These are phyloP conservation scores for Gardenia jasminoides DNA, from an alignment of 257 asterid genomes.

Conservation along the genomic window DNA sequence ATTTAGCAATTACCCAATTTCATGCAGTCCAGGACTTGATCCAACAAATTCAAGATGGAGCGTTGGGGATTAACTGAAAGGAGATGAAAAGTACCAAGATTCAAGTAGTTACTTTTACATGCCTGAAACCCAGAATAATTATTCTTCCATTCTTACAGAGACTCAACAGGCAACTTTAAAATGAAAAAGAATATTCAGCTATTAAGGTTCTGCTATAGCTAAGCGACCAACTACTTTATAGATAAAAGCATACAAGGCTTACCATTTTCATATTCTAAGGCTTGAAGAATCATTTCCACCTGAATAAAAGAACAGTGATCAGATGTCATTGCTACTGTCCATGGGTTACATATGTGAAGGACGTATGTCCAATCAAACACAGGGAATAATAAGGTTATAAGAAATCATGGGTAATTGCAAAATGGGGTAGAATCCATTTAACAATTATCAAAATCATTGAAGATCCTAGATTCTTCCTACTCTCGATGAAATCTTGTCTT, in stretches of 20 bases:
- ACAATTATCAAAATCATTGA: background rate
- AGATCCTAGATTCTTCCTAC: background rate
- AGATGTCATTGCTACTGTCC: background rate
- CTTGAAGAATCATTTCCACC: slow-evolving; percentile 99
- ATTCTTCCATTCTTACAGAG: background rate
- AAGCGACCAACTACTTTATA: background rate
- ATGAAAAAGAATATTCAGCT: background rate
- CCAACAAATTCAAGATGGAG: background rate
- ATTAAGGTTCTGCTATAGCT: background rate
- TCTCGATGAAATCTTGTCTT: slow-evolving; percentile 2
- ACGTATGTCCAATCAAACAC: background rate
- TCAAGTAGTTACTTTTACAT: background rate
- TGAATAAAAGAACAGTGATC: slow-evolving; percentile 30
- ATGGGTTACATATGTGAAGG: background rate
- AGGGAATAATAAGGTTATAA: background rate
- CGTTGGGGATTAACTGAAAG: background rate
- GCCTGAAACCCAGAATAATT: background rate
- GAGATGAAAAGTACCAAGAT: background rate
- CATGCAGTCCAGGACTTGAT: background rate
- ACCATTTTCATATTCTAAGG: slow-evolving; percentile 93
- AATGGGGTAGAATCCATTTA: background rate
- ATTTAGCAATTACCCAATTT: background rate
- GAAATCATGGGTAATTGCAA: background rate
- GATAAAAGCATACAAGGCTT: slow-evolving; percentile 14
- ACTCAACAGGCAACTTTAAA: background rate